Percentiles rank a stretch among this genome's conserved stretches.
These are phyloP conservation scores for Austropuccinia psidii DNA, from an alignment of 1,284 basidiomycete genomes.

Conservation along the genomic window DNA sequence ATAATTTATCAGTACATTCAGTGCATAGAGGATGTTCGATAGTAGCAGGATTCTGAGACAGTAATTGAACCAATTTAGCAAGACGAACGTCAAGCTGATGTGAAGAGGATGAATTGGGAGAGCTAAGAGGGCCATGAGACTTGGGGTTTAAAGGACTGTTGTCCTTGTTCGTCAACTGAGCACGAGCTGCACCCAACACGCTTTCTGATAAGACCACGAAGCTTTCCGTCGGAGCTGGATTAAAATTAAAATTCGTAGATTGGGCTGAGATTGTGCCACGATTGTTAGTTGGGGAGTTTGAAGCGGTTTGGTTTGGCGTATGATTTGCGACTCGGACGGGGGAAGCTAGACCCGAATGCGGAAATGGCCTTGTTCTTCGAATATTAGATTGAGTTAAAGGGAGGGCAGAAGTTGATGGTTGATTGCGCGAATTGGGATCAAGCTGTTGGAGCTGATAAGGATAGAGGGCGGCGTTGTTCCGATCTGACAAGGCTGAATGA, in stretches of 20 bases:
- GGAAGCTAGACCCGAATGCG: background rate
- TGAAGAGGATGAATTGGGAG: background rate
- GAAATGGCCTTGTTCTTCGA: background rate
- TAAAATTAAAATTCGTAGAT: background rate
- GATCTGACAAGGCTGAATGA: constrained; percentile 19
- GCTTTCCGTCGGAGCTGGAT: constrained; percentile 29
- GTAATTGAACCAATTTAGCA: constrained; percentile 6
- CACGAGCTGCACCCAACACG: constrained; percentile 24
- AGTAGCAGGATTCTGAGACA: constrained; percentile 71
- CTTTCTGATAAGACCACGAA: constrained; percentile 33
- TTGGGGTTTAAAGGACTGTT: background rate
- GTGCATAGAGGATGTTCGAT: constrained; percentile 92
- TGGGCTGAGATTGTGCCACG: background rate
- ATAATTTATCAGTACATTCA: constrained; percentile 79
- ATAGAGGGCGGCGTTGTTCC: background rate
- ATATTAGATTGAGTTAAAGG: background rate
- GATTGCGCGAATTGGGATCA: constrained; percentile 11
- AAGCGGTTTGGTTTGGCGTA: background rate
- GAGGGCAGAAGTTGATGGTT: background rate
- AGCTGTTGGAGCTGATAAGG: background rate
- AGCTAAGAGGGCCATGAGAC: background rate
- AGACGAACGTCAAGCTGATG: background rate
- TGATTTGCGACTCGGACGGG: background rate
- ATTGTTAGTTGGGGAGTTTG: background rate
- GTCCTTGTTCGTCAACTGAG: background rate